Evolutionary conservation across 331 rosid species (phyloP).

Genomic region (Malus hybrid): DNA sequence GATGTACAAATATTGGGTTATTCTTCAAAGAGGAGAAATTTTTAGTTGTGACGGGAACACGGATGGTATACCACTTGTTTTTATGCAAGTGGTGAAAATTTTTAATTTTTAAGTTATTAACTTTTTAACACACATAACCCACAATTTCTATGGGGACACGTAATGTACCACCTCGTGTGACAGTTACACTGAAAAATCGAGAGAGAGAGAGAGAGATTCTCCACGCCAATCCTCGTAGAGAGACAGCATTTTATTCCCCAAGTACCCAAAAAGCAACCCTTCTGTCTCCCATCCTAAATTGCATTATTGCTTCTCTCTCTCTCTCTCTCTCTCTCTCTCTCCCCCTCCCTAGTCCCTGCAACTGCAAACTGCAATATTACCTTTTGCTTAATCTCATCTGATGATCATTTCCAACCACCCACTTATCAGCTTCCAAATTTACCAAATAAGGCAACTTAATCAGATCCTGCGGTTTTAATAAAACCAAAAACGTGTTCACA

Average conservation of each 20-base stretch:
- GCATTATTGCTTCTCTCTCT: constrained; percentile 46
- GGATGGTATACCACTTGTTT: no score
- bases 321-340: constrained; percentile 15
- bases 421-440: constrained; percentile 22
- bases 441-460: constrained; percentile 15
- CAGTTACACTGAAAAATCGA: background rate
- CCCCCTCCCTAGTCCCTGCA: background rate
- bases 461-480: constrained; percentile 25
- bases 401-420: constrained; percentile 43
- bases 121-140: no score
- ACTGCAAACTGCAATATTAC: constrained; percentile 33
- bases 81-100: no score
- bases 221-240: constrained; percentile 86
- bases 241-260: constrained; percentile 93
- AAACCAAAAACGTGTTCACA: constrained; percentile 27
- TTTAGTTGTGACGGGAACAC: no score
- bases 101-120: no score
- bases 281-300: constrained; percentile 66
- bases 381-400: constrained; percentile 60
- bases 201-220: background rate
- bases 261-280: constrained; percentile 84
- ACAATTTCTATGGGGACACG: no score
- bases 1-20: constrained; percentile 17
- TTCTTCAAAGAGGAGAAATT: constrained; percentile 7
- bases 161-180: no score